Evolutionary conservation across 2,329 filamentous ascomycete species (phyloP), one percentile per base, ranked within the genome.

Genomic region (Sarocladiaceae sp.): DNA sequence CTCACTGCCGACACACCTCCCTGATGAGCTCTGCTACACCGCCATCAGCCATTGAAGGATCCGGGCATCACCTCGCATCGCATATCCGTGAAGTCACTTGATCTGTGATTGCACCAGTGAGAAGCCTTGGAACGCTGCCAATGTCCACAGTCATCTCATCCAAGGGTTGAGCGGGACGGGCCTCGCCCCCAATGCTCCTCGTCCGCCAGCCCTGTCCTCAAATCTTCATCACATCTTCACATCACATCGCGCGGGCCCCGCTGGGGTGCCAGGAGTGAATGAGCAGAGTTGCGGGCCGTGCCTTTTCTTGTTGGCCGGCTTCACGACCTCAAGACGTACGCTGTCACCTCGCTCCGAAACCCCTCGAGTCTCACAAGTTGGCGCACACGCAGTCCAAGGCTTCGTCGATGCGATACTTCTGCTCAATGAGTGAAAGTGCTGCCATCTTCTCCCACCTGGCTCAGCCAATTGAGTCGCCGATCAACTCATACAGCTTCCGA

Each of bases 81-180:
- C 73, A 74, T 73, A 56, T 52, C 45, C 40, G 43, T 52, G 45
- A 56, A 61, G 66, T 74, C 71, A 74, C 66, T 69, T 63, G 69
- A 70, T 58, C 57, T 57, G 47, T 47, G 33, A 32, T 46, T 53
- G 55, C 56, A 63, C 65, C 62, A 65, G 56, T 65, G 61, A 64
- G 55, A 56, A 54, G 37, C 37, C 29, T 27, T 16, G 29, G 37
- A 41, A n/a, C 7, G 6, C 23, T 16, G 6, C 6, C 19, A 15
- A 24, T 29, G 24, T 24, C 34, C 23, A 29, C 23, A 23, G 7
- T 26, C 20, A 39, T 26, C 37, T 41, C 15, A 10, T 13, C 11
- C n/a, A n/a, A 23, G 34, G 34, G 34, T 23, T 19, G 21, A 39
- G n/a, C 19, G 19, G 34, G 34, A 39, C 34, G 34, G 15, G 20